Evolutionary conservation across 2,329 filamentous ascomycete species (phyloP).

Genomic region (Aspergillus niger): DNA sequence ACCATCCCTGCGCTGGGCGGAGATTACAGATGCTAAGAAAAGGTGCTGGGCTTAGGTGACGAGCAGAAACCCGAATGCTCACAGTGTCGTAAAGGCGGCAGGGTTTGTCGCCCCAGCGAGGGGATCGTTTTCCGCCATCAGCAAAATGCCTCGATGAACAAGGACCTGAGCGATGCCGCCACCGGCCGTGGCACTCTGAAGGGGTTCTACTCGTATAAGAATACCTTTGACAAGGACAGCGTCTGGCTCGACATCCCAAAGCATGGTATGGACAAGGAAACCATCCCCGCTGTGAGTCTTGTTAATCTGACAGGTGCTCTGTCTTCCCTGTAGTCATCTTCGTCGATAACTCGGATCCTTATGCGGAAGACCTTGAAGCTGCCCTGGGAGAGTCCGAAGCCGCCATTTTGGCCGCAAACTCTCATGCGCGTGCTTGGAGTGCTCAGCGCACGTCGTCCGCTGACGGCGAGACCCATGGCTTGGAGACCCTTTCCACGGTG

Average conservation of each 20-base stretch:
- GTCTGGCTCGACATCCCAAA: slow-evolving; percentile 66
- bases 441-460: slow-evolving; percentile 28
- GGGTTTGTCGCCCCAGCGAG: slow-evolving; percentile 62
- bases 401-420: slow-evolving; percentile 30
- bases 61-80: slow-evolving; percentile 63
- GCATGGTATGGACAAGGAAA: slow-evolving; percentile 46
- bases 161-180: slow-evolving; percentile 44
- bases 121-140: slow-evolving; percentile 69
- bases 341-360: slow-evolving; percentile 63
- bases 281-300: neutral
- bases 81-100: slow-evolving; percentile 62
- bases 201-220: slow-evolving; percentile 67
- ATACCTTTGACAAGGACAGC: slow-evolving; percentile 62
- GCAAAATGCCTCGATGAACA: slow-evolving; percentile 70
- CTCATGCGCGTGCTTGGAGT: slow-evolving; percentile 37
- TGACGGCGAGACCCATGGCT: slow-evolving; percentile 49
- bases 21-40: slow-evolving; percentile 7
- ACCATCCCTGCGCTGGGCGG: neutral
- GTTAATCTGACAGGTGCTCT: slow-evolving; percentile 4
- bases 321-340: slow-evolving; percentile 54
- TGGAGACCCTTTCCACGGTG: slow-evolving; percentile 58
- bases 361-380: slow-evolving; percentile 54
- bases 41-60: slow-evolving; percentile 41
- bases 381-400: slow-evolving; percentile 36
- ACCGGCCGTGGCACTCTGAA: slow-evolving; percentile 52